Conservation (phyloP, 768 basidiomycete species). For the Lentinus tigrinus region DNA sequence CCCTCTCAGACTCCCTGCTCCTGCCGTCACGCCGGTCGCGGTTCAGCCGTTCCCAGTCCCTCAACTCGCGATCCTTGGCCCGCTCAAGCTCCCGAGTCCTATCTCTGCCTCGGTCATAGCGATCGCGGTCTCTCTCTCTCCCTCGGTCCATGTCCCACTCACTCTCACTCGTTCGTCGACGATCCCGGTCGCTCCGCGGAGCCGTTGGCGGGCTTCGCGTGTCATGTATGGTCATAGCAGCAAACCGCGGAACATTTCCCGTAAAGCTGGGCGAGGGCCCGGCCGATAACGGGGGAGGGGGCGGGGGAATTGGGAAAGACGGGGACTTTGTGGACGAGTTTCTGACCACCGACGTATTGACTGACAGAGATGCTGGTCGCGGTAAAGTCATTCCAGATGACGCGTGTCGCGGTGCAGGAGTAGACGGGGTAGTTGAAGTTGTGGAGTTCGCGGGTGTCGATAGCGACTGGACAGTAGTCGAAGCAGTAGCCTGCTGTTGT, state of each 20-base stretch:
- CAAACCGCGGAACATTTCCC: background rate
- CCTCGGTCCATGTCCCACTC: conserved; percentile 1
- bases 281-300: background rate
- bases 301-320: background rate
- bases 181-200: background rate
- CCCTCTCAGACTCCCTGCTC: no score
- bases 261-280: background rate
- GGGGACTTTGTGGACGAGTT: background rate
- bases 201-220: background rate
- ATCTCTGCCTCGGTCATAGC: background rate
- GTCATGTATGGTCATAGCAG: background rate
- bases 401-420: background rate
- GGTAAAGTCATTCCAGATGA: background rate
- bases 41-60: no score
- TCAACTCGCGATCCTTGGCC: no score
- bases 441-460: background rate
- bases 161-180: background rate
- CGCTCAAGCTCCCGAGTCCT: background rate
- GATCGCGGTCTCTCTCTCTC: background rate
- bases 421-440: background rate
- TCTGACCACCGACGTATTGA: background rate
- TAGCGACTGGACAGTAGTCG: background rate
- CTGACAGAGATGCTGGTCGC: background rate
- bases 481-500: background rate
- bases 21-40: no score